phyloP scores from a whole-genome alignment of 1,139 yeast species.

The Lodderomyces parapsilosis region DNA sequence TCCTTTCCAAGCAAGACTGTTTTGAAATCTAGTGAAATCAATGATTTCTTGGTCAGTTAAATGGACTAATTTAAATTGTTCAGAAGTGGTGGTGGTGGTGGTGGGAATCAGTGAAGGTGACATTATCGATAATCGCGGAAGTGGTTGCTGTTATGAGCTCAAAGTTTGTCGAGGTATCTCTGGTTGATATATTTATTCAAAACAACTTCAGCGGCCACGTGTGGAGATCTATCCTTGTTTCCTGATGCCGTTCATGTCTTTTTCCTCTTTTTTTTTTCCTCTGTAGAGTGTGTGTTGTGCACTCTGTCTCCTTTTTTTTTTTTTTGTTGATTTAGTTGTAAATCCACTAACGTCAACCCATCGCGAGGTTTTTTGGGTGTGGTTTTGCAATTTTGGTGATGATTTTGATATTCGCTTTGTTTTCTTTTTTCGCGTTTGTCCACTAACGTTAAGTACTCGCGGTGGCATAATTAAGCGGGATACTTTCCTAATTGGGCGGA shows the following conservation, averaged over 20 bases:
- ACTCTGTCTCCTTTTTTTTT: not conserved
- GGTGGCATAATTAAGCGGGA: not conserved
- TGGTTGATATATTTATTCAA: no score
- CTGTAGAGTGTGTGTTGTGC: no score
- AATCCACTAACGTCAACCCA: conserved; percentile 2
- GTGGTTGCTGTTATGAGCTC: not conserved
- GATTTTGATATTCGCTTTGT: no score
- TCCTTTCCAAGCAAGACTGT: conserved; percentile 56
- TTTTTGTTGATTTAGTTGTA: not conserved
- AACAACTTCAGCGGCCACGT: not conserved
- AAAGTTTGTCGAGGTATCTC: no score
- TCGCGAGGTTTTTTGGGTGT: conserved; percentile 1
- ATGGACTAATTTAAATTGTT: conserved; percentile 17
- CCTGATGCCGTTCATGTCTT: not conserved
- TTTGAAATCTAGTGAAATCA: conserved; percentile 47
- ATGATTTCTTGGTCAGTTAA: conserved; percentile 41
- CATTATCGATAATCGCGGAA: not conserved
- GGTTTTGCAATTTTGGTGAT: not conserved
- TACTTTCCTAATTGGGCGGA: not conserved
- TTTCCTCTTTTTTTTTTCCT: not conserved
- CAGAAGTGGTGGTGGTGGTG: not conserved
- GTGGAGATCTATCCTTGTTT: not conserved
- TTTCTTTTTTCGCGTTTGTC: not conserved
- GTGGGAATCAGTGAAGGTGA: not conserved
- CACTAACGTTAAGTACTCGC: conserved; percentile 2